A percentile compares a stretch with the other conserved stretches of the same genome.
Evolutionary conservation across 2,329 filamentous ascomycete species (phyloP).

Genomic region (Fusarium sp.): DNA sequence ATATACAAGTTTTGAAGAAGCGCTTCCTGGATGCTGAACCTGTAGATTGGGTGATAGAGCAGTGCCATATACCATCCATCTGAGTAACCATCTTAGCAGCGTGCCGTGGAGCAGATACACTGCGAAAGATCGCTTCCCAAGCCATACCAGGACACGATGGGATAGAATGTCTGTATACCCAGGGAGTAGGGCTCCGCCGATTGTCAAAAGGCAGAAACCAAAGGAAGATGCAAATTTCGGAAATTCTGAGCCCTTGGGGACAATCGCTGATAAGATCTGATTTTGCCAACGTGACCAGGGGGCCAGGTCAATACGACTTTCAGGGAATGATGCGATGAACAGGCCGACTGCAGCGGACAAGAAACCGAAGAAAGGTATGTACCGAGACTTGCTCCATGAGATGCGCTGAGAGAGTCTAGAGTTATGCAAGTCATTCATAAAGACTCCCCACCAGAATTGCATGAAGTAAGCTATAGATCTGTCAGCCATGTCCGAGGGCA

Average conservation of each 20-base stretch:
- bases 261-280: not conserved
- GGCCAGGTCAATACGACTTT: not conserved
- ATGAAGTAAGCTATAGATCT: not conserved
- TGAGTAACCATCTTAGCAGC: not conserved
- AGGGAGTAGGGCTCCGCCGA: not conserved
- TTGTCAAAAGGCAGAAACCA: not conserved
- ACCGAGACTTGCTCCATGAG: not conserved
- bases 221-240: not conserved
- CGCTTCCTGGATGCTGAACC: not conserved
- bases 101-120: not conserved
- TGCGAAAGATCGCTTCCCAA: not conserved
- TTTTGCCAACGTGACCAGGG: not conserved
- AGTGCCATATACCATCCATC: not conserved
- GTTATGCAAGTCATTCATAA: not conserved
- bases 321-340: not conserved
- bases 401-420: not conserved
- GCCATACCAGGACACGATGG: not conserved
- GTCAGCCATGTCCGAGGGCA: not conserved
- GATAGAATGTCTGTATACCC: not conserved
- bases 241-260: not conserved
- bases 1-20: not conserved
- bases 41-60: not conserved
- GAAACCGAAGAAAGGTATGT: not conserved
- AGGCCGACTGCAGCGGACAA: not conserved
- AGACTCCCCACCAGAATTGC: not conserved